phyloP scores from a whole-genome alignment of 805 yeast genomes.

The Zygosaccharomyces lentus region DNA sequence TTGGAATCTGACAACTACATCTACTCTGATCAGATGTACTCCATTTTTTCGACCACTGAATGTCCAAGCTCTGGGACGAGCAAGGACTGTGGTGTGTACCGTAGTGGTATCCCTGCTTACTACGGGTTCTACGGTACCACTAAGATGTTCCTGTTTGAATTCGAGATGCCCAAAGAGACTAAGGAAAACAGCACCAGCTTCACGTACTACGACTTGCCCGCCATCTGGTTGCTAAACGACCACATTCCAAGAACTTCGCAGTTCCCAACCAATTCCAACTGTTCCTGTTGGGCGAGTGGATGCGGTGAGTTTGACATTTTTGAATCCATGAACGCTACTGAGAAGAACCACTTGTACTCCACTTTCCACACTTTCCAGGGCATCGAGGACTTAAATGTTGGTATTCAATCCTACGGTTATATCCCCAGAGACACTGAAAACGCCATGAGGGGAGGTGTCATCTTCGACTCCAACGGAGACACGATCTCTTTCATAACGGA shows the following conservation, averaged over 20 bases:
- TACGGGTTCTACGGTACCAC: slow-evolving; percentile 65
- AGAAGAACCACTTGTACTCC: slow-evolving; percentile 51
- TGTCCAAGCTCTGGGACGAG: slow-evolving; percentile 53
- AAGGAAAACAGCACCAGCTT: slow-evolving; percentile 34
- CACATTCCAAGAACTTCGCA: slow-evolving; percentile 73
- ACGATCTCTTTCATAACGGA: slow-evolving; percentile 60
- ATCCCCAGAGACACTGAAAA: slow-evolving; percentile 48
- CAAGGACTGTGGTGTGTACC: slow-evolving; percentile 73
- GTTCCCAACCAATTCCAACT: slow-evolving; percentile 52
- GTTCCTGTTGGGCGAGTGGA: slow-evolving; percentile 75
- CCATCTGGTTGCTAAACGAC: slow-evolving; percentile 72
- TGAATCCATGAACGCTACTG: slow-evolving; percentile 65
- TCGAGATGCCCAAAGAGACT: slow-evolving; percentile 58
- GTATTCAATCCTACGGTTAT: slow-evolving; percentile 54
- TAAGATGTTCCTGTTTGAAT: slow-evolving; percentile 70
- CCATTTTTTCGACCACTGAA: slow-evolving; percentile 51
- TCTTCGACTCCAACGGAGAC: slow-evolving; percentile 57
- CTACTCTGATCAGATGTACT: slow-evolving; percentile 54
- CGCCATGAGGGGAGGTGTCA: slow-evolving; percentile 67
- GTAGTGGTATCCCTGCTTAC: slow-evolving; percentile 68
- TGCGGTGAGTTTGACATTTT: slow-evolving; percentile 78
- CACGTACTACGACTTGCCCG: slow-evolving; percentile 57
- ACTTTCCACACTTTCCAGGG: slow-evolving; percentile 72
- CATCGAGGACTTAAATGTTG: slow-evolving; percentile 55
- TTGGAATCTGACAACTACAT: slow-evolving; percentile 47